Evolutionary conservation across 2,329 filamentous ascomycete species (phyloP), one percentile per base, ranked within the genome.

Genomic region (Fusarium pseudocircinatum): DNA sequence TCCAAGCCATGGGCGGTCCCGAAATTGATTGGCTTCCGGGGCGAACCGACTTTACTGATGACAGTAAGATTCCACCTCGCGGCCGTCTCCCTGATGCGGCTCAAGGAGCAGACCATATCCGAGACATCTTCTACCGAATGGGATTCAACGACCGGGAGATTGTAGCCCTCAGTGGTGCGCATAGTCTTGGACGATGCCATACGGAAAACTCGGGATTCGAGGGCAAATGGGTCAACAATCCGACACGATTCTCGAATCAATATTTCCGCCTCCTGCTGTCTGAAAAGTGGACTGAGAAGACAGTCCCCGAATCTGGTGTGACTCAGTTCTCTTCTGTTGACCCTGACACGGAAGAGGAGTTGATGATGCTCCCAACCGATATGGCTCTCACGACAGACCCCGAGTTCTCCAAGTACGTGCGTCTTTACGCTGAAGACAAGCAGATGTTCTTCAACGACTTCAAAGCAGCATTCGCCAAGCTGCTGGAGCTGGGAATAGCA

Each of bases 311-410:
- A 11, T 64, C 61, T 22, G 61, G 58, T 5, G n/a, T 63, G 0
- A 16, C 12, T 6, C 61, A 64, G 1, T 64, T 64, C 44, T 63
- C 58, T 13, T 64, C 61, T 6, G 12, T 64, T 9, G 61, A 64
- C 5, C 12, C n/a, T 15, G 44, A 63, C 32, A 64, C 61, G 16
- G 61, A 63, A 16, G 61, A 64, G 16, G 61, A 64, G 43, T 44
- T 64, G 37, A 64, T 64, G 58, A 64, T 64, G 61, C 32, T 64
- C 6, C 61, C 61, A 5, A 64, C 61, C n/a, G 61, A 64, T 4
- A 64, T 64, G 3, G 58, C 61, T 13, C 44, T 64, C 6, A 64
- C 58, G 4, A 64, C 61, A 8, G 61, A 64, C 22, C 18, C 58
- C 7, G 37, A 64, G 44, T 64, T 64, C 44, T 63, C 58, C 18